Base-by-base conservation (phyloP, 2,329 filamentous ascomycete species). In the Calonectria pseudoturangicola region DNA sequence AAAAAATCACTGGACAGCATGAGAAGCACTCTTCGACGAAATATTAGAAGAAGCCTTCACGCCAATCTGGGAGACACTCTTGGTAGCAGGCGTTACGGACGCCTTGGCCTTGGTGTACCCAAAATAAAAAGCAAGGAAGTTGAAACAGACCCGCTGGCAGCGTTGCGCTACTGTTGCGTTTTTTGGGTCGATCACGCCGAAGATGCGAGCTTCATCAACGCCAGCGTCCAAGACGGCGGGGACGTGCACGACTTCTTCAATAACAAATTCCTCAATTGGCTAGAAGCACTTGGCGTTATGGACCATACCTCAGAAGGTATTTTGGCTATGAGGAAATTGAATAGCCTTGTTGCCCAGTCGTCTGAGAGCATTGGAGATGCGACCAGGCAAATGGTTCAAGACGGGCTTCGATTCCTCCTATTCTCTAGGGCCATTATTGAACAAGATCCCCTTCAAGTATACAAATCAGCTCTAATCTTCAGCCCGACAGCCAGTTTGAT, bases 1-100 rank as follows among this genome's bases (percentile, higher is more conserved):
- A 77, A 68, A 6, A 78, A 74, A 21, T 87, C 85, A 12, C 65
- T 88, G 3, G 8, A 81, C 9, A 68, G 73, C 2, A 75, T 87
- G 48, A 66, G 54, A 2, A 56, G 10, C 15, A 78, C 54, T 0
- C 78, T 88, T 2, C 72, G 68, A 33, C 81, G 82, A 1, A 80
- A 88, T 47, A 41, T 41, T 5, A 41, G 39, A 41, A 41, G 39
- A 41, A 41, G 3, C 3, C 39, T 41, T 41, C 6, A 41, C 10
- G 2, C 39, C 15, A 12, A 41, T 12, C 39, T 41, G 12, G 12
- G 39, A 41, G 13, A 10, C 15, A 10, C 12, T 10, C 10, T 13
- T 13, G 4, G 12, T 8, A 4, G 39, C 15, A 41, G 39, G 6
- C 84, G 86, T 0, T 87, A 84, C 66, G 50, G 50, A 8, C 50